Base-by-base conservation (phyloP, 306 rosid species). In the Fragaria nilgerrensis region DNA sequence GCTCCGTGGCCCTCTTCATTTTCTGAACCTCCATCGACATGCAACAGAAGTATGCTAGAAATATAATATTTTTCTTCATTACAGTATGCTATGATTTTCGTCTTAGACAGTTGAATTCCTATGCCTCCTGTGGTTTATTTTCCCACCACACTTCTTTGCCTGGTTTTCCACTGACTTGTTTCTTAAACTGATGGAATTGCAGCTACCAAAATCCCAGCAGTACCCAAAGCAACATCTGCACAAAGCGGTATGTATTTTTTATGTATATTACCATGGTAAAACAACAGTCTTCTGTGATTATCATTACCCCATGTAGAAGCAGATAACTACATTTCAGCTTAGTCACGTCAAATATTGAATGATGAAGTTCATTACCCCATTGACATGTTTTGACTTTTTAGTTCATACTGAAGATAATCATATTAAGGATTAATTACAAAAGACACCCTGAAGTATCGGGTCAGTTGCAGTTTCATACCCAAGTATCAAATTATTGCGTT, bases 1-100 rank as follows among this genome's bases (percentile, higher is more conserved):
- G 92, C 94, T 74, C 96, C 90, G 15, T 91, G 94, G 96, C 92
- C 89, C 23, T 81, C 89, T 49, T 70, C 79, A 11, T 80, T 88
- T 27, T 78, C 80, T 27, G 58, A 29, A 43, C 73, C 75, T 53
- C 76, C 81, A 48, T 86, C 92, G 32, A 79, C 85, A 45, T 91
- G 94, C 83, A 89, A 87, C 68, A 85, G 72, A 88, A 82, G 94
- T 88, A 88, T 3, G 92, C 29, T 39, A 37, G 7, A 61, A 68
- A 58, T 68, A 25, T 82, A 44, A 5, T 55, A 67, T 20, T 63
- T 80, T 72, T 25, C 19, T 25, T 59, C 36, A 59, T 59, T 27
- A 61, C 66, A 27, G 17, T 13, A 12, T 59, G 36, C 36, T 59
- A 59, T 34, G 0, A 61, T 61, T 19, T 13, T 61, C 19, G 14